Conservation (phyloP, 306 rosid species). For the Alnus glutinosa region DNA sequence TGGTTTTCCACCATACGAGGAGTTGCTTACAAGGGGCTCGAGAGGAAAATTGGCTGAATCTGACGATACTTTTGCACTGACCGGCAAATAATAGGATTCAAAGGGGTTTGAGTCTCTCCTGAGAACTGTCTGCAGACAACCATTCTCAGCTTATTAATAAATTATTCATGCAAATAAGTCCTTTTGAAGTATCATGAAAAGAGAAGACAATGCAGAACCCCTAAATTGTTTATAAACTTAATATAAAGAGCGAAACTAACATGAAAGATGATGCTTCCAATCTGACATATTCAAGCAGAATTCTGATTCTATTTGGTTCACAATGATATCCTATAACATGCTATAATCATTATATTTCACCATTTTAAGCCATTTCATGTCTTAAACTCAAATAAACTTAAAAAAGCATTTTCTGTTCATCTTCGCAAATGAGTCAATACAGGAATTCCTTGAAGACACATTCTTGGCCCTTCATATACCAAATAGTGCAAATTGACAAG, state of each 20-base stretch:
- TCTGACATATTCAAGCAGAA: constrained; percentile 5
- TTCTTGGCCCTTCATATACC: background rate
- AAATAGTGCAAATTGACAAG: background rate
- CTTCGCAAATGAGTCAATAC: constrained; percentile 9
- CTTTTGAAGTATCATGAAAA: constrained; percentile 43
- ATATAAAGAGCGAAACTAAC: constrained; percentile 9
- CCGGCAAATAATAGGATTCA: constrained; percentile 84
- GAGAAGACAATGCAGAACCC: constrained; percentile 22
- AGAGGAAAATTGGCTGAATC: constrained; percentile 71
- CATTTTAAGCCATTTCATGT: constrained; percentile 6
- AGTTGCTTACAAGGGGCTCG: constrained; percentile 63
- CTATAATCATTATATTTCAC: constrained; percentile 12
- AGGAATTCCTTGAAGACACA: background rate
- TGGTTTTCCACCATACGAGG: constrained; percentile 40
- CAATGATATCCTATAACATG: constrained; percentile 7
- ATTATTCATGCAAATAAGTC: constrained; percentile 35
- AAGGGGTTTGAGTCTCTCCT: constrained; percentile 59
- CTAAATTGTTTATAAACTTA: constrained; percentile 16
- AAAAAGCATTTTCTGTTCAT: constrained; percentile 7
- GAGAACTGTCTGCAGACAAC: constrained; percentile 80
- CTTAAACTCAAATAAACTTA: constrained; percentile 13
- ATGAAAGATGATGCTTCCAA: constrained; percentile 2
- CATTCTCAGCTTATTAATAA: constrained; percentile 60
- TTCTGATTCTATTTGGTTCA: background rate
- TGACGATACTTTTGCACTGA: constrained; percentile 46